Evolutionary conservation across 495 filamentous ascomycete species (phyloP).

Genomic region (Xylaria venustula): DNA sequence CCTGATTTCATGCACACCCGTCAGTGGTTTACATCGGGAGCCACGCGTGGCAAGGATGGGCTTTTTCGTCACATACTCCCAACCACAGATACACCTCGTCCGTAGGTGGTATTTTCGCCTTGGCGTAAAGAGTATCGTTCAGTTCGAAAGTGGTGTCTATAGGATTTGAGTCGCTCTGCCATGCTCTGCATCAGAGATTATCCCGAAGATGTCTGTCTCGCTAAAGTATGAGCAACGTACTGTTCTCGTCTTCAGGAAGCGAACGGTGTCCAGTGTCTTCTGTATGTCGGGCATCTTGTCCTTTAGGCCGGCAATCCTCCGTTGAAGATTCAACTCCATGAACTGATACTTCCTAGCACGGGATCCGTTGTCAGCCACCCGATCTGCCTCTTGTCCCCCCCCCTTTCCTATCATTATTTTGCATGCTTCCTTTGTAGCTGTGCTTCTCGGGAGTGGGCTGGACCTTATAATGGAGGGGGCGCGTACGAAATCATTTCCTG

Average conservation of each 20-base stretch:
- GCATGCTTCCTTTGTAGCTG: not conserved
- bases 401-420: not conserved
- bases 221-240: too few species aligned
- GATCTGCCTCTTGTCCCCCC: not conserved
- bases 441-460: too few species aligned
- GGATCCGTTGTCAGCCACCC: conserved; percentile 6
- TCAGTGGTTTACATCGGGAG: not conserved
- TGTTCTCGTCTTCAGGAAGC: conserved; percentile 71
- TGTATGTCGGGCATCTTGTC: conserved; percentile 97
- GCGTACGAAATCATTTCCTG: conserved; percentile 97
- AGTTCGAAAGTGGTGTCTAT: conserved; percentile 93
- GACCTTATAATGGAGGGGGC: too few species aligned
- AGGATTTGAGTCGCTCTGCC: conserved; percentile 52
- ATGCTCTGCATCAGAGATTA: conserved; percentile 6
- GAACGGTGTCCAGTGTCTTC: conserved; percentile 93
- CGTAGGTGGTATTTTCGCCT: conserved; percentile 74
- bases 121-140: conserved; percentile 93
- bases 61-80: conserved; percentile 53
- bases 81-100: conserved; percentile 98
- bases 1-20: conserved; percentile 44
- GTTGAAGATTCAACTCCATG: conserved; percentile 92
- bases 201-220: too few species aligned
- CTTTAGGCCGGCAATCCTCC: conserved; percentile 75
- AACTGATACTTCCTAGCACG: conserved; percentile 88
- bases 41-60: not conserved